Evolutionary conservation across 2,329 filamentous ascomycete species (phyloP).

Genomic region (Alternaria conjuncta): DNA sequence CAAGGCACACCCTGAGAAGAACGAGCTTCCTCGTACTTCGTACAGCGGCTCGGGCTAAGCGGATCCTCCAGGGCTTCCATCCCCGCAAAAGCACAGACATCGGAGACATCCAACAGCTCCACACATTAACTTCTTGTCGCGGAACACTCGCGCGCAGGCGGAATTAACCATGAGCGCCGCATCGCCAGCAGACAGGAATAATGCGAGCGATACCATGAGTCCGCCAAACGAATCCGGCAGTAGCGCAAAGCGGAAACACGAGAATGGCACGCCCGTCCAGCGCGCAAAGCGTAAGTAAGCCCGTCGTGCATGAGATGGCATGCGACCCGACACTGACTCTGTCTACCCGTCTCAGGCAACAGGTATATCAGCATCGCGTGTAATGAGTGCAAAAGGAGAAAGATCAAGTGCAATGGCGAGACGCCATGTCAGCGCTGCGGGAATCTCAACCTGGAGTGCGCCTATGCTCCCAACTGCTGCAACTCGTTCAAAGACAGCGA

Average conservation of each 20-base stretch:
- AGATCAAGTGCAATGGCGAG: constrained; percentile 73
- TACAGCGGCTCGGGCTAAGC: background rate
- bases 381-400: constrained; percentile 70
- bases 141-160: constrained; percentile 14
- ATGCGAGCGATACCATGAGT: constrained; percentile 45
- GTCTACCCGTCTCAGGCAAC: constrained; percentile 12
- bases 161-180: constrained; percentile 20
- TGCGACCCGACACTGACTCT: background rate
- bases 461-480: constrained; percentile 72
- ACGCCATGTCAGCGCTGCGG: constrained; percentile 70
- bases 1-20: background rate
- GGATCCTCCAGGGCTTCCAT: background rate
- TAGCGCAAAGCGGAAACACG: constrained; percentile 52
- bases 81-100: constrained; percentile 11
- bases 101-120: constrained; percentile 16
- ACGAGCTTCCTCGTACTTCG: background rate
- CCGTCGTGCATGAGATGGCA: background rate
- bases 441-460: constrained; percentile 67
- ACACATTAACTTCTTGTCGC: constrained; percentile 9
- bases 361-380: constrained; percentile 72
- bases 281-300: constrained; percentile 61
- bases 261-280: constrained; percentile 51
- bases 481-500: constrained; percentile 92
- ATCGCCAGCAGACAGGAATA: constrained; percentile 20
- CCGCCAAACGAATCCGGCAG: constrained; percentile 33